These are phyloP conservation scores for Lasiosphaeriaceae sp. DNA, from an alignment of 495 filamentous ascomycete species.

Conservation along the genomic window DNA sequence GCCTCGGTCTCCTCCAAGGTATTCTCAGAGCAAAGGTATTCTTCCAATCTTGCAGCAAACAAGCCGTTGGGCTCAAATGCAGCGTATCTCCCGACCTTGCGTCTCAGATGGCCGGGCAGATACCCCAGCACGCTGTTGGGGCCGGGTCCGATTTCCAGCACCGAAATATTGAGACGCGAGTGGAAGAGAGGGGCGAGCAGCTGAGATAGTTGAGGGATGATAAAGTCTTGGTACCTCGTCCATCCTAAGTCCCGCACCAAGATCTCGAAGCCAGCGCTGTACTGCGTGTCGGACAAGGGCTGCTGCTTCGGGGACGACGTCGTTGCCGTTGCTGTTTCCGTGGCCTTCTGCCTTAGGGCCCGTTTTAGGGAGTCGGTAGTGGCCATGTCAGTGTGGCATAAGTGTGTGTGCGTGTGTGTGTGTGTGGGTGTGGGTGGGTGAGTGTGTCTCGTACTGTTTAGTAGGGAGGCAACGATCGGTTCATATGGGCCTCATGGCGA, in stretches of 20 bases:
- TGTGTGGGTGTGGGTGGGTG: too few relatives aligned
- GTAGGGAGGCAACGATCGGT: too few relatives aligned
- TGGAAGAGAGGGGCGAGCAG: slow-evolving; percentile 47
- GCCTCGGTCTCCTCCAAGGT: too few relatives aligned
- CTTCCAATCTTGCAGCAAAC: slow-evolving; percentile 45
- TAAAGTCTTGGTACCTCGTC: slow-evolving; percentile 52
- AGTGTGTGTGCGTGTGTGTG: not conserved
- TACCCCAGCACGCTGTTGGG: slow-evolving; percentile 52
- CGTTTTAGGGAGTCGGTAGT: slow-evolving; percentile 48
- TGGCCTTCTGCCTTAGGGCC: slow-evolving; percentile 44
- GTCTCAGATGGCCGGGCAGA: slow-evolving; percentile 44
- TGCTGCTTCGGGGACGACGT: slow-evolving; percentile 24
- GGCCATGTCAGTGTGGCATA: slow-evolving; percentile 51
- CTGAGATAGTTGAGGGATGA: slow-evolving; percentile 52
- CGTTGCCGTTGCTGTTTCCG: too few relatives aligned
- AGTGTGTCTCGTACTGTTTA: too few relatives aligned
- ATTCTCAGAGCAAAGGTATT: too few relatives aligned
- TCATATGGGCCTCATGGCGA: too few relatives aligned
- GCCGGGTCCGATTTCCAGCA: slow-evolving; percentile 60
- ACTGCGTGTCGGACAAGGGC: slow-evolving; percentile 50
- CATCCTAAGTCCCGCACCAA: slow-evolving; percentile 41
- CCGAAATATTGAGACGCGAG: slow-evolving; percentile 46
- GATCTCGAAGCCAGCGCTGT: slow-evolving; percentile 51
- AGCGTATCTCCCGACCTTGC: slow-evolving; percentile 47
- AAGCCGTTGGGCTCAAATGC: slow-evolving; percentile 56